Percentiles rank a stretch among this genome's conserved stretches.
Evolutionary conservation across 345 rosid species (phyloP).

Genomic region (Citrus glauca): DNA sequence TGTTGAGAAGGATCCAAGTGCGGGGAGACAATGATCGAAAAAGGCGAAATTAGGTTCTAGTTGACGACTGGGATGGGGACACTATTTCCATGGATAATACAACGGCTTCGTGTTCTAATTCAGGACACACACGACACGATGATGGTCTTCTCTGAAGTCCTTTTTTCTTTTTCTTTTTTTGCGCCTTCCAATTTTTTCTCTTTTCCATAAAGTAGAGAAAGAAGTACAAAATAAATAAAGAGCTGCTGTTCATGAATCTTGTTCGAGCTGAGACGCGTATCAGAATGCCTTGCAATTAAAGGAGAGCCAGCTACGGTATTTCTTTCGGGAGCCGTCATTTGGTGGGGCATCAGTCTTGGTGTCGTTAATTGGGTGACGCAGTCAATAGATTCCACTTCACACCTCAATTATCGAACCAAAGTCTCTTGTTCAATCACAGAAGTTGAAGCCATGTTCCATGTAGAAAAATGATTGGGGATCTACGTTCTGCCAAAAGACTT

Average conservation of each 20-base stretch:
- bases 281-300: too few relatives aligned
- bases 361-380: background rate
- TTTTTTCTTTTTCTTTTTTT: too few relatives aligned
- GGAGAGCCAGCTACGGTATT: background rate
- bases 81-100: constrained; percentile 34
- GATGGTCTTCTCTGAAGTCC: too few relatives aligned
- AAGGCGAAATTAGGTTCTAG: background rate
- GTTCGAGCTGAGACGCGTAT: background rate
- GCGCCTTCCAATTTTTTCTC: background rate
- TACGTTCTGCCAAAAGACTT: too few relatives aligned
- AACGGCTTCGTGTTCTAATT: constrained; percentile 42
- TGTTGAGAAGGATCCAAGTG: background rate
- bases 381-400: background rate
- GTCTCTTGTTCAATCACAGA: background rate
- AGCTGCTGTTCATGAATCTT: background rate
- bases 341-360: background rate
- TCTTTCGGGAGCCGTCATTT: constrained; percentile 8
- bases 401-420: background rate
- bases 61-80: background rate
- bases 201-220: background rate
- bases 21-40: too few relatives aligned
- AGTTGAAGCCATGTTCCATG: too few relatives aligned
- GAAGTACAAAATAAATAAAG: background rate
- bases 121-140: constrained; percentile 29
- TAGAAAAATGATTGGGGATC: too few relatives aligned